phyloP scores from a whole-genome alignment of 495 filamentous ascomycete species.

The Penicillium bialowiezense region DNA sequence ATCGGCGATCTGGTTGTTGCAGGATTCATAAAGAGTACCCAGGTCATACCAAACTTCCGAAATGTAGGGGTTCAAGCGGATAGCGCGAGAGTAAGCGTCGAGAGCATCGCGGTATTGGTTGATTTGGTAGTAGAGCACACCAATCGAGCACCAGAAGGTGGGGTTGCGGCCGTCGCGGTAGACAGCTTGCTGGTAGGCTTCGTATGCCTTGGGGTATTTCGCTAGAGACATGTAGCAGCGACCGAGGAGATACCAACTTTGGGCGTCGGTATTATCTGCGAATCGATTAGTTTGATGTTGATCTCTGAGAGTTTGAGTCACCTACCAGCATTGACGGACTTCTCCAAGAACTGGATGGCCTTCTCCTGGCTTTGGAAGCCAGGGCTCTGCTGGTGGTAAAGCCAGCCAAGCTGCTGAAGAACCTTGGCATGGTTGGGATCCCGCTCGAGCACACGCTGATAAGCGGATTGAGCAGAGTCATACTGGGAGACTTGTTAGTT shows the following conservation, averaged over 20 bases:
- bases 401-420: constrained; percentile 95
- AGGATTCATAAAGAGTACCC: constrained; percentile 96
- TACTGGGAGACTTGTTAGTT: constrained; percentile 58
- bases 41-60: constrained; percentile 99
- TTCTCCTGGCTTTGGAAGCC: constrained; percentile 88
- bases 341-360: constrained; percentile 95
- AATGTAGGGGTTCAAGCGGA: constrained; percentile 96
- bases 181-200: constrained; percentile 98
- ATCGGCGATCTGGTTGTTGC: constrained; percentile 97
- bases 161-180: constrained; percentile 98
- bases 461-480: constrained; percentile 86
- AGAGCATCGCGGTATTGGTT: constrained; percentile 99
- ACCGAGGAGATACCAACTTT: constrained; percentile 98
- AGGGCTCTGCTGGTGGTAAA: constrained; percentile 92
- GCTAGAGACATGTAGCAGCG: constrained; percentile 99
- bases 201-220: constrained; percentile 98
- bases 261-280: constrained; percentile 85
- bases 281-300: background rate
- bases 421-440: constrained; percentile 98
- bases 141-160: constrained; percentile 99
- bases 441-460: constrained; percentile 87
- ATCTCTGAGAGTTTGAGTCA: background rate
- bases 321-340: constrained; percentile 91
- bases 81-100: constrained; percentile 97
- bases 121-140: constrained; percentile 99